Percentiles rank a stretch among this genome's conserved stretches.
Evolutionary conservation across 1,284 basidiomycete genomes (phyloP).

Genomic region (Melampsora larici-populina): DNA sequence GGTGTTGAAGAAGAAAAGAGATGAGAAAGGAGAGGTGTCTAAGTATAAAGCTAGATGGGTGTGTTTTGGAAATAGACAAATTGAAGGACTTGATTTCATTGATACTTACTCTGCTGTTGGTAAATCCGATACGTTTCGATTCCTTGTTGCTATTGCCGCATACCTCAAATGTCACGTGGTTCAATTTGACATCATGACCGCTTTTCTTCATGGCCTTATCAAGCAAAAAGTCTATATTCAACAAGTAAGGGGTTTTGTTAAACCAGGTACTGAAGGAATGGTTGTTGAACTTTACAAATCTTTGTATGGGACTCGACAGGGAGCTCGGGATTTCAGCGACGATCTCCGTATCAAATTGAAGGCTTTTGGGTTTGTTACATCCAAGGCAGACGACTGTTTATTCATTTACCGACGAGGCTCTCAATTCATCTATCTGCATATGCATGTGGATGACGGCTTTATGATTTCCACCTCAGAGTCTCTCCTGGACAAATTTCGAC

Average conservation of each 20-base stretch:
- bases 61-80: too few relatives aligned
- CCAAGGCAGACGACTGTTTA: not conserved
- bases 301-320: not conserved
- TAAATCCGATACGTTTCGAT: not conserved
- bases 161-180: not conserved
- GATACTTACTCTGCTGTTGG: not conserved
- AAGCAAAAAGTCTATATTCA: not conserved
- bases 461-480: not conserved
- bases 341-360: not conserved
- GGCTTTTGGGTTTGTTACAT: not conserved
- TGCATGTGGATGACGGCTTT: not conserved
- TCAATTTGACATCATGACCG: not conserved
- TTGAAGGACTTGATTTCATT: not conserved
- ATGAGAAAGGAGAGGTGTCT: not conserved
- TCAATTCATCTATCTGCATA: not conserved
- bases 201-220: slow-evolving; percentile 2
- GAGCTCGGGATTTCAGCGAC: too few relatives aligned
- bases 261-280: not conserved
- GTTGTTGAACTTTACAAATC: not conserved
- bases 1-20: not conserved
- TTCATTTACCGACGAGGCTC: not conserved
- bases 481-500: not conserved
- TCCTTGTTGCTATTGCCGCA: not conserved
- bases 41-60: not conserved
- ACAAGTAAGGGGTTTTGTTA: not conserved